Evolutionary conservation across 106 monocot genomes (phyloP).

Genomic region (Platanthera guangdongensis): DNA sequence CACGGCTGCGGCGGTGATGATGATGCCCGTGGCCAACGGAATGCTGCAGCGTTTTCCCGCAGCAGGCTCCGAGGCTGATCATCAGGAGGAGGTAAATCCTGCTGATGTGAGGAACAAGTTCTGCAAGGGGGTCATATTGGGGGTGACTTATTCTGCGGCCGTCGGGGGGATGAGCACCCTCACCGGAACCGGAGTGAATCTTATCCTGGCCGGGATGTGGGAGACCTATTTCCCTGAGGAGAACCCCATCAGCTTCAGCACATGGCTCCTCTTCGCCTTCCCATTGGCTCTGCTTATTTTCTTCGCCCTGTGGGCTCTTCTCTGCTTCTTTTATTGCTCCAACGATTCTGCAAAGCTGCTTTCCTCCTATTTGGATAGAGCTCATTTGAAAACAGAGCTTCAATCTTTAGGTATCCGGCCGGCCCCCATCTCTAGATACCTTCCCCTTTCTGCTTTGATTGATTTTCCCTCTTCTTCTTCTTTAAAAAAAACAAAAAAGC

Average conservation of each 20-base stretch:
- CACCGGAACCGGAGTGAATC: conserved; percentile 82
- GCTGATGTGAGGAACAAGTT: conserved; percentile 37
- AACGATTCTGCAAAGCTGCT: conserved; percentile 40
- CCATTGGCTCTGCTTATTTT: conserved; percentile 71
- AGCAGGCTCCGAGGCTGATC: conserved; percentile 4
- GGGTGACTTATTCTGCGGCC: conserved; percentile 70
- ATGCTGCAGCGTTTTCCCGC: conserved; percentile 42
- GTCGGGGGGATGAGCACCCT: conserved; percentile 80
- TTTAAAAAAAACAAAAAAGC: not conserved
- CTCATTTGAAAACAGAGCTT: conserved; percentile 66
- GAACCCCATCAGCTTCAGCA: conserved; percentile 63
- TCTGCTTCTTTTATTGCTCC: conserved; percentile 64
- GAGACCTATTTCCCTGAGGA: conserved; percentile 59
- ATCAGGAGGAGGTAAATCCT: conserved; percentile 9
- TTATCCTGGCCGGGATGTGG: conserved; percentile 86
- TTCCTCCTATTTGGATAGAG: conserved; percentile 51
- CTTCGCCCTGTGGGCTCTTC: conserved; percentile 56
- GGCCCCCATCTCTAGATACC: not conserved
- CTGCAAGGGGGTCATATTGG: conserved; percentile 72
- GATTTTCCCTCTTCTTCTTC: not conserved
- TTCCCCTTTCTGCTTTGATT: not conserved
- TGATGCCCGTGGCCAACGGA: conserved; percentile 88
- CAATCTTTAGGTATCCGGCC: conserved; percentile 43
- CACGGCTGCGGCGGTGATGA: conserved; percentile 77
- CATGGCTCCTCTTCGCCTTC: conserved; percentile 80